These are phyloP conservation scores for Aspergillus eucalypticola DNA, from an alignment of 2,329 filamentous ascomycete species.

Conservation along the genomic window DNA sequence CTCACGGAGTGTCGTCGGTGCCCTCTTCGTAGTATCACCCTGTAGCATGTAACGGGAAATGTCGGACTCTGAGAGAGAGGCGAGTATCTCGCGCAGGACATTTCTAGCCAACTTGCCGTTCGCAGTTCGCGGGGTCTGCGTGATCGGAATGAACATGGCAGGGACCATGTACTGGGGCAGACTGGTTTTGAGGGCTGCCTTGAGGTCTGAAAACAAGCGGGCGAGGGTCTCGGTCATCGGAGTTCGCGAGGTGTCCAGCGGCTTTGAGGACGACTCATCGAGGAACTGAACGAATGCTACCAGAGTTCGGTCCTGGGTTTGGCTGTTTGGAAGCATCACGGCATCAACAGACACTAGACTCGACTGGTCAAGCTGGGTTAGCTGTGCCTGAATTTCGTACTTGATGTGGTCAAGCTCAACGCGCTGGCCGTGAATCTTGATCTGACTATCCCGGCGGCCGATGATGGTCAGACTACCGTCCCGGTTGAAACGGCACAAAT, in stretches of 20 bases:
- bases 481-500: background rate
- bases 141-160: background rate
- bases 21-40: background rate
- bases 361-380: background rate
- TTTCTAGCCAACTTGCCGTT: background rate
- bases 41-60: background rate
- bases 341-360: background rate
- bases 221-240: background rate
- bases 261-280: background rate
- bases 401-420: constrained; percentile 6
- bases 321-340: background rate
- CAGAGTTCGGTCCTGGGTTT: background rate
- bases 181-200: background rate
- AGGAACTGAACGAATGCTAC: background rate
- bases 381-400: background rate
- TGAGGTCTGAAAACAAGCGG: background rate
- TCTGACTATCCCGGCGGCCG: background rate
- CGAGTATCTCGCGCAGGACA: background rate
- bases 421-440: constrained; percentile 8
- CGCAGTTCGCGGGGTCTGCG: background rate
- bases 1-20: background rate
- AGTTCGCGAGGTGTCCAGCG: background rate
- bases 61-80: background rate
- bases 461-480: constrained; percentile 1
- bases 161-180: background rate